These are phyloP conservation scores for Cladosporium sp. DNA, from an alignment of 2,329 filamentous ascomycete genomes.

Conservation along the genomic window DNA sequence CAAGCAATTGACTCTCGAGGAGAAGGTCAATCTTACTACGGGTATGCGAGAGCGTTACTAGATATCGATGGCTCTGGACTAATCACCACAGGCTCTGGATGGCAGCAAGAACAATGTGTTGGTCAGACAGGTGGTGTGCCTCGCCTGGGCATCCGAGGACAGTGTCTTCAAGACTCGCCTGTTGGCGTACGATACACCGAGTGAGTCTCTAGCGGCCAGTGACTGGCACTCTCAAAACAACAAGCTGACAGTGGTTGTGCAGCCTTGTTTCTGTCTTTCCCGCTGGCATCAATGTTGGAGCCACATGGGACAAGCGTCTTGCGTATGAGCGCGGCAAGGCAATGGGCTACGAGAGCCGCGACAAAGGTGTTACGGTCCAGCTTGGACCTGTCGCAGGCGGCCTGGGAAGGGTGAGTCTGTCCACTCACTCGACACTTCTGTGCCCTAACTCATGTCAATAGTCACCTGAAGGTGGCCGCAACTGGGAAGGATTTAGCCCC, in stretches of 20 bases:
- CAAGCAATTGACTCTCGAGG: constrained; percentile 27
- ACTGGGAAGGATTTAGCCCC: constrained; percentile 54
- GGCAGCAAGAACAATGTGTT: constrained; percentile 63
- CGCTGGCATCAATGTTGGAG: constrained; percentile 29
- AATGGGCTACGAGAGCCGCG: constrained; percentile 66
- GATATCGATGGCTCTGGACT: constrained; percentile 13
- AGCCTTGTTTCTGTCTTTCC: constrained; percentile 35
- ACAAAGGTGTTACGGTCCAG: constrained; percentile 43
- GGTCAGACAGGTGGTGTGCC: constrained; percentile 67
- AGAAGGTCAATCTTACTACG: constrained; percentile 32
- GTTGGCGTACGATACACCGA: constrained; percentile 72
- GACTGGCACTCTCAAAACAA: constrained; percentile 62
- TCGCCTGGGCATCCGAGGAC: constrained; percentile 59
- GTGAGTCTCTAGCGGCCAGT: constrained; percentile 12
- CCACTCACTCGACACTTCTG: neutral
- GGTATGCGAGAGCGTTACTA: constrained; percentile 27
- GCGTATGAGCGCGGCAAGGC: constrained; percentile 60
- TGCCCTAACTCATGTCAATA: neutral
- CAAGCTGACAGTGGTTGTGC: constrained; percentile 64
- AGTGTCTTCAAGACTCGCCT: constrained; percentile 86
- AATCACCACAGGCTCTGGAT: constrained; percentile 46
- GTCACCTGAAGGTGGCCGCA: constrained; percentile 59
- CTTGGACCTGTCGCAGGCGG: constrained; percentile 65
- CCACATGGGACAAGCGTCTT: constrained; percentile 53
- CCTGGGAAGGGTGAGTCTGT: constrained; percentile 49